phyloP scores from a whole-genome alignment of 164 flowering plant species.

The Saururus chinensis region DNA sequence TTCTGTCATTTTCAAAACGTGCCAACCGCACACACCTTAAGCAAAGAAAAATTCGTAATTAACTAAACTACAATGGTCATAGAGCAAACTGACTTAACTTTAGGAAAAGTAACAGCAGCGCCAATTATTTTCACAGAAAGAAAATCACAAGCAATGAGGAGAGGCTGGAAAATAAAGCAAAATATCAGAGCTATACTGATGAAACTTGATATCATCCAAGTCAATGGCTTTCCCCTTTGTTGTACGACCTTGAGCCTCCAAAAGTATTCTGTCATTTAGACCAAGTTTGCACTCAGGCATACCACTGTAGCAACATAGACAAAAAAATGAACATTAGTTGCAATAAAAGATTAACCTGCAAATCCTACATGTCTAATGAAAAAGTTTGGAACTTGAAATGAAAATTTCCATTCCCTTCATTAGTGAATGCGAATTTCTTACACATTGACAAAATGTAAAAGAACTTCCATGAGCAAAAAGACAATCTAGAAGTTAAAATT shows the following conservation, averaged over 20 bases:
- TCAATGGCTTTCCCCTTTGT: slow-evolving; percentile 98
- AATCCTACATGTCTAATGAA: background rate
- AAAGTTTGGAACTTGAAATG: background rate
- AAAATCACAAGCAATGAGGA: background rate
- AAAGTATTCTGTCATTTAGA: slow-evolving; percentile 79
- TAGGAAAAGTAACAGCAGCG: background rate
- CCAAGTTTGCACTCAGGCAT: slow-evolving; percentile 99
- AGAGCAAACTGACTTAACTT: background rate
- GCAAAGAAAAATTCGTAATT: slow-evolving; percentile 7
- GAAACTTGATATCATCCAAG: slow-evolving; percentile 95
- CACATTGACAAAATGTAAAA: too few relatives aligned
- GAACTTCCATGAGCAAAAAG: too few relatives aligned
- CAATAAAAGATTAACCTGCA: background rate
- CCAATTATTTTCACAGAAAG: background rate
- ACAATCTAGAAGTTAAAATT: too few relatives aligned
- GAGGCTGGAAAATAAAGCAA: slow-evolving; percentile 6
- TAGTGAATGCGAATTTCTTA: too few relatives aligned
- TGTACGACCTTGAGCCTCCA: slow-evolving; percentile 94
- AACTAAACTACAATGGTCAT: background rate
- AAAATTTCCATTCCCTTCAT: background rate
- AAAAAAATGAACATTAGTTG: background rate
- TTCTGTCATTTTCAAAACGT: slow-evolving; percentile 95
- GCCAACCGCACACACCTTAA: slow-evolving; percentile 94
- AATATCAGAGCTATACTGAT: slow-evolving; percentile 52
- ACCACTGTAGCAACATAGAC: slow-evolving; percentile 54